Percentiles rank a stretch among this genome's conserved stretches.
Evolutionary conservation across 2,329 filamentous ascomycete species (phyloP).

Genomic region (Intubia oerlemansii): DNA sequence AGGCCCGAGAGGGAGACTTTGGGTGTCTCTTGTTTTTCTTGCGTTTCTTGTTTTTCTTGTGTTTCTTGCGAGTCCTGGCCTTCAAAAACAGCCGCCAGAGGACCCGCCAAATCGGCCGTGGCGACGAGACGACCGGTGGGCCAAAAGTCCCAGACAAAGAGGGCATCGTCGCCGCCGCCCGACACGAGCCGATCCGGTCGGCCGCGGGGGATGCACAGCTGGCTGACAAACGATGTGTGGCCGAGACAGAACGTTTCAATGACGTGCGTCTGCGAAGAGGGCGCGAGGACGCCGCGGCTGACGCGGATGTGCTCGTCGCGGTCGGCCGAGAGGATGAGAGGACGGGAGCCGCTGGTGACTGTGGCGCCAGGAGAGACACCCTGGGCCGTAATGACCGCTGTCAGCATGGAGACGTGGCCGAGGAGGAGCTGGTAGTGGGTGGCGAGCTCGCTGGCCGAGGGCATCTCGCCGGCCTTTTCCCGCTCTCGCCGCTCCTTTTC

Average conservation of each 20-base stretch:
- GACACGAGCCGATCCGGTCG: constrained; percentile 49
- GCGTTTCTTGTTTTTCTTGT: too few relatives aligned
- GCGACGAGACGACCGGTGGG: constrained; percentile 27
- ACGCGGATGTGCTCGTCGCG: constrained; percentile 63
- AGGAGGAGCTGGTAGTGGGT: constrained; percentile 35
- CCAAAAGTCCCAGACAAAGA: constrained; percentile 70
- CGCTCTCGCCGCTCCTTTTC: constrained; percentile 5
- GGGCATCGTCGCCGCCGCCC: constrained; percentile 61
- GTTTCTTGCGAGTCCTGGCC: too few relatives aligned
- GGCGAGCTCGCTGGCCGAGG: constrained; percentile 7
- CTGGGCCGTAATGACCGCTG: constrained; percentile 40
- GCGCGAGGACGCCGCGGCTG: constrained; percentile 40
- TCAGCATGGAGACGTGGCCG: constrained; percentile 90
- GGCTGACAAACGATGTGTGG: constrained; percentile 67
- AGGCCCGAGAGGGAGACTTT: constrained; percentile 28
- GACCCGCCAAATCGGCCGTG: constrained; percentile 30
- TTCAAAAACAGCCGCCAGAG: constrained; percentile 21
- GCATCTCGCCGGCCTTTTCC: constrained; percentile 11
- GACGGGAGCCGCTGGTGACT: constrained; percentile 5
- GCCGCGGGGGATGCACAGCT: constrained; percentile 40
- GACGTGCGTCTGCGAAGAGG: constrained; percentile 45
- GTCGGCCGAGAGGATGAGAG: constrained; percentile 33
- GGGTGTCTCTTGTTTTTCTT: constrained; percentile 1
- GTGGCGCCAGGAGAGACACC: constrained; percentile 12
- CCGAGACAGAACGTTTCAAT: constrained; percentile 82